Percentiles rank a stretch among this genome's conserved stretches.
Conservation (phyloP, 805 yeast species). For the Babjeviella inositovora region DNA sequence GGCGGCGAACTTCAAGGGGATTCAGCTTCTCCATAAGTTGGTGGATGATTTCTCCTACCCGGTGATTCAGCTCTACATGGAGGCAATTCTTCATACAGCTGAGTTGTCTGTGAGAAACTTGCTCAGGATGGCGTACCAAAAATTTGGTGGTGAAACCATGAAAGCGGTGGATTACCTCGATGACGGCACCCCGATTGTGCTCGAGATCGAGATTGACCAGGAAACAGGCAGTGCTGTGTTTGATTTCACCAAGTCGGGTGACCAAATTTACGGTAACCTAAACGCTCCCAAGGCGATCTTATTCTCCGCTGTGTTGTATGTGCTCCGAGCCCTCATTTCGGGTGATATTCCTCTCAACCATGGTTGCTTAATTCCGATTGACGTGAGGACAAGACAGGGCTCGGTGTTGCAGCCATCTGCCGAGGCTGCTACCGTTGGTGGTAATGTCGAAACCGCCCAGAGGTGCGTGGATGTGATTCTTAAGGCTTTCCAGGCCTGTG, state of each 20-base stretch:
- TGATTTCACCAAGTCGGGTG: constrained; percentile 77
- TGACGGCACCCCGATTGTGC: constrained; percentile 58
- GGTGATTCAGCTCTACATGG: constrained; percentile 59
- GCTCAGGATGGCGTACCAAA: constrained; percentile 21
- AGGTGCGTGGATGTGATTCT: constrained; percentile 81
- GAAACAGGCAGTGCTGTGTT: constrained; percentile 48
- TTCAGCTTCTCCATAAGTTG: constrained; percentile 40
- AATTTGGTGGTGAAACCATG: constrained; percentile 19
- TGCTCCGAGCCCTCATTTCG: constrained; percentile 69
- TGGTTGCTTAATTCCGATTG: constrained; percentile 76
- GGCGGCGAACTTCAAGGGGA: constrained; percentile 83
- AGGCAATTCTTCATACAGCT: constrained; percentile 70
- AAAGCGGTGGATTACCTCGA: constrained; percentile 57
- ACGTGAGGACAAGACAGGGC: constrained; percentile 25
- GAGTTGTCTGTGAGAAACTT: constrained; percentile 48
- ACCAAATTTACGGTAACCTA: constrained; percentile 78
- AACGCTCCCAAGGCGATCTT: constrained; percentile 91
- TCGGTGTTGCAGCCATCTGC: constrained; percentile 50
- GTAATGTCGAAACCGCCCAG: constrained; percentile 91
- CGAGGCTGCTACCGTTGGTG: constrained; percentile 84
- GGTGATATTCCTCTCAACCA: constrained; percentile 87
- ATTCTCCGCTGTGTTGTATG: constrained; percentile 77
- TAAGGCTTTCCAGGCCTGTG: constrained; percentile 77
- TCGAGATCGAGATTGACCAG: constrained; percentile 31
- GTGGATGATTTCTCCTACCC: constrained; percentile 46